Percentiles rank a stretch among this genome's conserved stretches.
phyloP scores from a whole-genome alignment of 2,329 filamentous ascomycete genomes.

The Diaporthe sp. region DNA sequence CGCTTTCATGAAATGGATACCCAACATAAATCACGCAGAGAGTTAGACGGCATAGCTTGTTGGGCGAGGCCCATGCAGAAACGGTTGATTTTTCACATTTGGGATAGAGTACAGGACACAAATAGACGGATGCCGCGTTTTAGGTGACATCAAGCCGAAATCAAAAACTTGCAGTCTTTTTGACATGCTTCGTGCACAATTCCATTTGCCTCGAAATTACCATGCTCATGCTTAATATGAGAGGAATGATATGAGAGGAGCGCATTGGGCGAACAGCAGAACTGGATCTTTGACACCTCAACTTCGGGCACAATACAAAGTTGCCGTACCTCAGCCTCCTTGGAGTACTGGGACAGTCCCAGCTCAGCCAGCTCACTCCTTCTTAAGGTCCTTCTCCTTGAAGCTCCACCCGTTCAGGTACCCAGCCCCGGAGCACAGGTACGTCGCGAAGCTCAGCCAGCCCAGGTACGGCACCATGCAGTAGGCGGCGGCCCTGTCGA shows the following conservation, averaged over 20 bases:
- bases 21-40: conserved; percentile 40
- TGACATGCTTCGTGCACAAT: not conserved
- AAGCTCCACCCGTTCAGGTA: conserved; percentile 79
- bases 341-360: not conserved
- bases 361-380: conserved; percentile 40
- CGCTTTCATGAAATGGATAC: conserved; percentile 54
- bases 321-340: not conserved
- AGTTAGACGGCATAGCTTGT: conserved; percentile 31
- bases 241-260: not conserved
- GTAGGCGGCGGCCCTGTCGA: conserved; percentile 81
- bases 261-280: not conserved
- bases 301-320: not conserved
- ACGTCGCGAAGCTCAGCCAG: conserved; percentile 91
- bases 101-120: conserved; percentile 27
- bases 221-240: not conserved
- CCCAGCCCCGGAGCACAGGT: conserved; percentile 80
- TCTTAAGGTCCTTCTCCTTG: conserved; percentile 50
- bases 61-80: not conserved
- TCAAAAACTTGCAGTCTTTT: not conserved
- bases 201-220: not conserved
- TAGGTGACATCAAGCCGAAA: not conserved
- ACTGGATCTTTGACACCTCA: not conserved
- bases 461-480: conserved; percentile 84
- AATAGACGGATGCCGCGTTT: conserved; percentile 7
- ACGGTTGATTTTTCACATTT: not conserved